phyloP scores from a whole-genome alignment of 1,139 yeast genomes.

The Pneumocystis oryctolagi region DNA sequence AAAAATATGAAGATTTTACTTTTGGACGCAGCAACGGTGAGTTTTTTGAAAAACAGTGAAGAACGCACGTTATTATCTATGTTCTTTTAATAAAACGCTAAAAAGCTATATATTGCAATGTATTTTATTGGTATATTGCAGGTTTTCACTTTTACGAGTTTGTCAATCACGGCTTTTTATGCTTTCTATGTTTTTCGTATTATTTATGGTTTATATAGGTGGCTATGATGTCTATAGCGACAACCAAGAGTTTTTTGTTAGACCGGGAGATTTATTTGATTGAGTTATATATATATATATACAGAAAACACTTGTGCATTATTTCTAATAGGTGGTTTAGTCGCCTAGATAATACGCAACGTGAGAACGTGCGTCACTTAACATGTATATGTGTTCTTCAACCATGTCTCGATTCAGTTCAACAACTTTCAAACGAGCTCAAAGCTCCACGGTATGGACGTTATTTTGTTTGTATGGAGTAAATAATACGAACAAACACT shows the following conservation, averaged over 20 bases:
- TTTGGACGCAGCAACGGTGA: constrained; percentile 53
- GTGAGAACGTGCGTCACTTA: constrained; percentile 70
- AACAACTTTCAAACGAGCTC: constrained; percentile 47
- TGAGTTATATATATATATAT: constrained; percentile 29
- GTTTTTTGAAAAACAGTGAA: constrained; percentile 7
- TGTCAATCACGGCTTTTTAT: too few relatives aligned
- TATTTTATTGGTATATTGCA: too few relatives aligned
- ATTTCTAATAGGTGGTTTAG: constrained; percentile 9
- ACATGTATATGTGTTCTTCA: constrained; percentile 67
- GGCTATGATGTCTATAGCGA: constrained; percentile 64
- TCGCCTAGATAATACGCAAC: constrained; percentile 42
- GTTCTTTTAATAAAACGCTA: too few relatives aligned
- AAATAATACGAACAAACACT: neutral
- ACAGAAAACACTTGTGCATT: constrained; percentile 5
- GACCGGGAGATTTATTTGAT: constrained; percentile 70
- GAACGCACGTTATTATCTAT: too few relatives aligned
- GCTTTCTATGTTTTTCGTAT: too few relatives aligned
- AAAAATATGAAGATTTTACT: constrained; percentile 50
- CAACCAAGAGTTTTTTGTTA: constrained; percentile 73
- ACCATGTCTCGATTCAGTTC: constrained; percentile 55
- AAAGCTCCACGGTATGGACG: constrained; percentile 61
- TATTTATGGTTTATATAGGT: too few relatives aligned
- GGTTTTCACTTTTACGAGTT: too few relatives aligned
- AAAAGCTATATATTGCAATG: too few relatives aligned
- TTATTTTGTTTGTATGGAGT: constrained; percentile 43